These are phyloP conservation scores for Trichosporon faecale DNA, from an alignment of 1,284 basidiomycete genomes.

Conservation along the genomic window DNA sequence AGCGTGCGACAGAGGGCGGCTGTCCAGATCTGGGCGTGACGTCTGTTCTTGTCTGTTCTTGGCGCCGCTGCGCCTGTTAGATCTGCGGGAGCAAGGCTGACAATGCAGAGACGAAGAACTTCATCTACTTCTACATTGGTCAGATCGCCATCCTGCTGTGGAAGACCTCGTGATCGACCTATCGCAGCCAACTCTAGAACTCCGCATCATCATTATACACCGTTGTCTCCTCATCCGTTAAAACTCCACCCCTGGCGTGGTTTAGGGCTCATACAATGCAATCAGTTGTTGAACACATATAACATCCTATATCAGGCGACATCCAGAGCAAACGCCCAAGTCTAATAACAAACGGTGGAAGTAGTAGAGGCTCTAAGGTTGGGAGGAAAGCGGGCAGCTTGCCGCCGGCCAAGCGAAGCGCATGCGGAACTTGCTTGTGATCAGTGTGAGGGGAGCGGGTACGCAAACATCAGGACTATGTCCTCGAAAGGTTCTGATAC, in stretches of 20 bases:
- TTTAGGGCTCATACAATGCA: constrained; percentile 7
- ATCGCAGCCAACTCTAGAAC: background rate
- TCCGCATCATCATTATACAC: background rate
- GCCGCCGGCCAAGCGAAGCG: background rate
- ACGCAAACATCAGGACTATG: constrained; percentile 31
- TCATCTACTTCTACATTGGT: constrained; percentile 94
- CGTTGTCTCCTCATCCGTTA: background rate
- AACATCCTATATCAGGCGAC: constrained; percentile 9
- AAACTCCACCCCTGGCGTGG: background rate
- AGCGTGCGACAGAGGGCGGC: background rate
- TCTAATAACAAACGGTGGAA: background rate
- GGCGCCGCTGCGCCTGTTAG: background rate
- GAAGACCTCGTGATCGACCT: constrained; percentile 65
- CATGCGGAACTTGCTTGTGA: background rate
- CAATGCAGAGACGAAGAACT: constrained; percentile 82
- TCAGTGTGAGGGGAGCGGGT: background rate
- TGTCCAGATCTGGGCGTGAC: background rate
- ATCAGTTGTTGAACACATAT: constrained; percentile 1
- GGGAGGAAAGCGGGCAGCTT: background rate
- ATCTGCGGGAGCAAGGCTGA: background rate
- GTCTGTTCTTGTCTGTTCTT: background rate
- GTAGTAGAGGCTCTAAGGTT: background rate
- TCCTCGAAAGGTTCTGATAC: constrained; percentile 51
- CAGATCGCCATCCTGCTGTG: constrained; percentile 86
- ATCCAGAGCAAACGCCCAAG: background rate